Evolutionary conservation across 257 asterid genomes (phyloP).

Genomic region (Ilex asprella): DNA sequence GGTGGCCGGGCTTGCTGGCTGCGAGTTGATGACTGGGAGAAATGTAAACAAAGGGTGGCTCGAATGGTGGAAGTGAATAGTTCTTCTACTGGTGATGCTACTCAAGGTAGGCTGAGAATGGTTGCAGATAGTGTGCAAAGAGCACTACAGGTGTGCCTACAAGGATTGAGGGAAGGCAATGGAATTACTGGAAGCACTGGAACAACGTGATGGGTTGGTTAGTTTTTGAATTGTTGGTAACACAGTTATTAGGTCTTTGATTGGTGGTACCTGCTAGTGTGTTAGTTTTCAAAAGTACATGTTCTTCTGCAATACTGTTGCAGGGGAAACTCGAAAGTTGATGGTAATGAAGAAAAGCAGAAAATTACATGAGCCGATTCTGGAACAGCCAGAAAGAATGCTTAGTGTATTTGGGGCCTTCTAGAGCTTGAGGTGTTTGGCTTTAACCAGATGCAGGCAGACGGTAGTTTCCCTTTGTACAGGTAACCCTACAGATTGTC

Average conservation of each 20-base stretch:
- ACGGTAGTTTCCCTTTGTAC: slow-evolving; percentile 26
- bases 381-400: slow-evolving; percentile 7
- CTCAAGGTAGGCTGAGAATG: slow-evolving; percentile 79
- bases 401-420: neutral
- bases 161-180: slow-evolving; percentile 73
- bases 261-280: too few relatives aligned
- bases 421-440: slow-evolving; percentile 13
- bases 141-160: slow-evolving; percentile 70
- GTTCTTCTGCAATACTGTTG: neutral
- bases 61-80: slow-evolving; percentile 68
- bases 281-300: neutral
- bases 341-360: slow-evolving; percentile 8
- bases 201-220: neutral
- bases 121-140: slow-evolving; percentile 91
- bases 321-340: neutral
- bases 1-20: slow-evolving; percentile 98
- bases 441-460: slow-evolving; percentile 9
- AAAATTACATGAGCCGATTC: slow-evolving; percentile 6
- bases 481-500: slow-evolving; percentile 8
- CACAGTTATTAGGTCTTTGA: too few relatives aligned
- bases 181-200: slow-evolving; percentile 29
- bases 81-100: slow-evolving; percentile 56
- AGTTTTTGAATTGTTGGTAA: too few relatives aligned
- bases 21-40: slow-evolving; percentile 84
- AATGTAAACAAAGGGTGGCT: slow-evolving; percentile 68